These are phyloP conservation scores for Pholiota conissans DNA, from an alignment of 768 basidiomycete genomes.

Conservation along the genomic window DNA sequence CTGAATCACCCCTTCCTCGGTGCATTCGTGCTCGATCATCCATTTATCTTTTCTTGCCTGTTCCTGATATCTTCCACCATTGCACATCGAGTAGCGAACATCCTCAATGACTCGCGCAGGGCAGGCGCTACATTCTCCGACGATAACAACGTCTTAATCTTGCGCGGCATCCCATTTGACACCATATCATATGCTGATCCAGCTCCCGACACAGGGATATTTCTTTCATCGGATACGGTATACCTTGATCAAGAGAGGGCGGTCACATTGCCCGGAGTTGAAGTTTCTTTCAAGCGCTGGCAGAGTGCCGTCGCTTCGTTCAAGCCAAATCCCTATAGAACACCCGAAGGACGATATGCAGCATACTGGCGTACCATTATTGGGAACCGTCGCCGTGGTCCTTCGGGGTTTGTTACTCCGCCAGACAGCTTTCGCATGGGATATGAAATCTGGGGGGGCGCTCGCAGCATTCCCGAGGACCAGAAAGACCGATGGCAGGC, in stretches of 20 bases:
- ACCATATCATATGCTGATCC: not conserved
- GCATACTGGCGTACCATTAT: not conserved
- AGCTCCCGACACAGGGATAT: not conserved
- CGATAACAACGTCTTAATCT: not conserved
- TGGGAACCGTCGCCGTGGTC: not conserved
- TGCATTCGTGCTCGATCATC: not conserved
- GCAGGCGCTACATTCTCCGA: not conserved
- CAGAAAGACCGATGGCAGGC: not conserved
- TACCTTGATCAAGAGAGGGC: not conserved
- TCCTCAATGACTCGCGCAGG: not conserved
- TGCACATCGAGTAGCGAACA: not conserved
- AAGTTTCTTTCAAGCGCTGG: not conserved
- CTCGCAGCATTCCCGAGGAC: not conserved
- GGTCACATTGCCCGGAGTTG: not conserved
- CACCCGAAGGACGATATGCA: not conserved
- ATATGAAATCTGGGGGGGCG: not conserved
- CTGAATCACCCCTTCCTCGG: not conserved
- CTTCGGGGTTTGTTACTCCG: not conserved
- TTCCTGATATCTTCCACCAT: not conserved
- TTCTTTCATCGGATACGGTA: not conserved
- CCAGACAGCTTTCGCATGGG: not conserved
- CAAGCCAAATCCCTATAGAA: not conserved
- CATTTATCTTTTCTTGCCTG: not conserved
- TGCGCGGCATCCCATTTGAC: constrained; percentile 3
- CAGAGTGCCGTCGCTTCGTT: not conserved